phyloP scores from a whole-genome alignment of 371 early-diverging fungal species.

The Circinella umbellata region DNA sequence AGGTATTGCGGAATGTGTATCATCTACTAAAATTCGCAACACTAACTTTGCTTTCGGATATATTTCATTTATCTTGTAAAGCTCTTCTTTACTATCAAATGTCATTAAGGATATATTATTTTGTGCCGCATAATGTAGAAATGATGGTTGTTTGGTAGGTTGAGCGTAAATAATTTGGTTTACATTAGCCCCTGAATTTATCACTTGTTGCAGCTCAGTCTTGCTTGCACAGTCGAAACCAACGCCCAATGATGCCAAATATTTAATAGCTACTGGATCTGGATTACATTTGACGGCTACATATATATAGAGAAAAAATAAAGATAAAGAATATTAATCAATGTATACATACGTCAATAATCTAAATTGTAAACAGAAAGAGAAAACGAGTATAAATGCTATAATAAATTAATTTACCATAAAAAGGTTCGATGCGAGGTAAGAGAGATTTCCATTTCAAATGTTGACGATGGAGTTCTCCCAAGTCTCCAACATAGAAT shows the following conservation, averaged over 20 bases:
- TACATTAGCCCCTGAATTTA: slow-evolving; percentile 70
- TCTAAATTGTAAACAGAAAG: not conserved
- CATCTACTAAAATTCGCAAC: slow-evolving; percentile 94
- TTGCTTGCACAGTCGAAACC: slow-evolving; percentile 94
- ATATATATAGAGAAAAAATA: not conserved
- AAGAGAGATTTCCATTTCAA: slow-evolving; percentile 79
- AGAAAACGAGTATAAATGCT: not conserved
- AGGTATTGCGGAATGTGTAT: slow-evolving; percentile 88
- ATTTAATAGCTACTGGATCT: slow-evolving; percentile 81
- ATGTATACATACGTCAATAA: not conserved
- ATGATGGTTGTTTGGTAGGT: slow-evolving; percentile 96
- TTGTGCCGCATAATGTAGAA: slow-evolving; percentile 82
- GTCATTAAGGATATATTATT: slow-evolving; percentile 90
- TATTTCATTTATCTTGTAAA: slow-evolving; percentile 85
- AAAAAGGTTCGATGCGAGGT: slow-evolving; percentile 95
- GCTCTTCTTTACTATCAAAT: slow-evolving; percentile 97
- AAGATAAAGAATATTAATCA: too few species aligned
- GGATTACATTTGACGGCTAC: slow-evolving; percentile 96
- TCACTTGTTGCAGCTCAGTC: slow-evolving; percentile 84
- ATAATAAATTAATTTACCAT: slow-evolving; percentile 57
- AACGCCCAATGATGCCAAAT: slow-evolving; percentile 81
- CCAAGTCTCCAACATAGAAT: slow-evolving; percentile 93
- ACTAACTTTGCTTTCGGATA: slow-evolving; percentile 87
- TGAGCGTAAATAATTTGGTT: slow-evolving; percentile 94
- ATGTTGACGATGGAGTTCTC: slow-evolving; percentile 87